Conservation (phyloP, 179 eudicot genomes). For the Sideroxylon spinosum region DNA sequence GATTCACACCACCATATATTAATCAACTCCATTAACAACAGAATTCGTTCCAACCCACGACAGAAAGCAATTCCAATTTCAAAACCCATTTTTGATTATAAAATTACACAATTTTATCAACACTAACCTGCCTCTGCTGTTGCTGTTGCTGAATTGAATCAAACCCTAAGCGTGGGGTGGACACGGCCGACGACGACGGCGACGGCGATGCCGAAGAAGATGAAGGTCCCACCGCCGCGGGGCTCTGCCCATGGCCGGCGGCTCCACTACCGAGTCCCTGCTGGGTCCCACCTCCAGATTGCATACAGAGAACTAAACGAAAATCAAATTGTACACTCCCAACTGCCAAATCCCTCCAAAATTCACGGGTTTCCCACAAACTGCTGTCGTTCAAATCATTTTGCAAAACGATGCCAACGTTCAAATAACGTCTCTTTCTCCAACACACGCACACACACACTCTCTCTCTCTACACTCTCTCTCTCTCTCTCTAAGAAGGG, state of each 20-base stretch:
- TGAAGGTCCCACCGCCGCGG: conserved; percentile 36
- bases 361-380: conserved; percentile 18
- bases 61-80: neutral
- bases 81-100: conserved; percentile 1
- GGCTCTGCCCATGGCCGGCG: conserved; percentile 63
- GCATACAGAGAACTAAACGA: conserved; percentile 37
- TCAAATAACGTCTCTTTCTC: conserved; percentile 16
- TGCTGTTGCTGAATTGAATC: conserved; percentile 48
- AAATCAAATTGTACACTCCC: conserved; percentile 10
- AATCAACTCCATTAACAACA: conserved; percentile 16
- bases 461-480: conserved; percentile 9
- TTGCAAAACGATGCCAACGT: conserved; percentile 25
- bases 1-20: neutral
- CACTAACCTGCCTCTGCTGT: conserved; percentile 65
- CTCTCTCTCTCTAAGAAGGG: conserved; percentile 18
- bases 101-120: conserved; percentile 10
- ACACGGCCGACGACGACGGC: conserved; percentile 73
- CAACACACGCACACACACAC: neutral
- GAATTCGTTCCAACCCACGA: conserved; percentile 4
- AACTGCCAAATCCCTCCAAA: conserved; percentile 21
- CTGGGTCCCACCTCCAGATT: conserved; percentile 80
- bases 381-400: conserved; percentile 18
- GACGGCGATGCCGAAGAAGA: conserved; percentile 72
- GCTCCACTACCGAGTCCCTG: conserved; percentile 42
- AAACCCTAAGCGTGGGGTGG: conserved; percentile 55